These are phyloP conservation scores for Plantago coronopus DNA, from an alignment of 305 asterid genomes.

Conservation along the genomic window DNA sequence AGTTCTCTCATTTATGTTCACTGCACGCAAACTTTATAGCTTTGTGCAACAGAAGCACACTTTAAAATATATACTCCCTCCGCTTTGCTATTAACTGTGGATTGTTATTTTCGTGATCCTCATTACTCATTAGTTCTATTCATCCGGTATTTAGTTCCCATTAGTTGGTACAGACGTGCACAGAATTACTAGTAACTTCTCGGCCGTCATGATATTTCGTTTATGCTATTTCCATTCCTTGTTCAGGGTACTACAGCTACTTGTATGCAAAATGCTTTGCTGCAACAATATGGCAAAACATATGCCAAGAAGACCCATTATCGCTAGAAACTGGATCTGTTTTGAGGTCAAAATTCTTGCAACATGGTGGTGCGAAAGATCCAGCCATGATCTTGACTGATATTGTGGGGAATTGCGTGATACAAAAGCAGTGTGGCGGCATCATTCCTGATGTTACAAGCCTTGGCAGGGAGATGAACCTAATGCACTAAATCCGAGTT, in stretches of 20 bases:
- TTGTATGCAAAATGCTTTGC: conserved; percentile 92
- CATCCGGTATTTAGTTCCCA: neutral
- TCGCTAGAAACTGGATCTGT: conserved; percentile 74
- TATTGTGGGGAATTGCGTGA: conserved; percentile 54
- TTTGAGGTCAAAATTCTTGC: conserved; percentile 66
- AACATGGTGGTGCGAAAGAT: conserved; percentile 94
- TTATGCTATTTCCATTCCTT: conserved; percentile 9
- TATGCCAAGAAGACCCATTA: conserved; percentile 71
- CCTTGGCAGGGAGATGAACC: conserved; percentile 62
- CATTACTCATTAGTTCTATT: too few species aligned
- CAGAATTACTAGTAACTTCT: neutral
- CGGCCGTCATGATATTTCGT: neutral
- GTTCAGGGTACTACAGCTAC: conserved; percentile 91
- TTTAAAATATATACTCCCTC: too few species aligned
- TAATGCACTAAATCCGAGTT: conserved; percentile 20
- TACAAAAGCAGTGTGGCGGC: conserved; percentile 50
- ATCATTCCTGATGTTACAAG: conserved; percentile 67
- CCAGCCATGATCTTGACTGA: conserved; percentile 67
- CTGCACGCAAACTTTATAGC: too few species aligned
- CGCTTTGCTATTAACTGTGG: too few species aligned
- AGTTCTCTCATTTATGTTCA: too few species aligned
- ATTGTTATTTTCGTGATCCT: too few species aligned
- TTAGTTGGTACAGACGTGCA: conserved; percentile 2
- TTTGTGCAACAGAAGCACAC: too few species aligned
- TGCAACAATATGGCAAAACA: conserved; percentile 74